phyloP scores from a whole-genome alignment of 345 rosid species.

The Sisymbrium irio region DNA sequence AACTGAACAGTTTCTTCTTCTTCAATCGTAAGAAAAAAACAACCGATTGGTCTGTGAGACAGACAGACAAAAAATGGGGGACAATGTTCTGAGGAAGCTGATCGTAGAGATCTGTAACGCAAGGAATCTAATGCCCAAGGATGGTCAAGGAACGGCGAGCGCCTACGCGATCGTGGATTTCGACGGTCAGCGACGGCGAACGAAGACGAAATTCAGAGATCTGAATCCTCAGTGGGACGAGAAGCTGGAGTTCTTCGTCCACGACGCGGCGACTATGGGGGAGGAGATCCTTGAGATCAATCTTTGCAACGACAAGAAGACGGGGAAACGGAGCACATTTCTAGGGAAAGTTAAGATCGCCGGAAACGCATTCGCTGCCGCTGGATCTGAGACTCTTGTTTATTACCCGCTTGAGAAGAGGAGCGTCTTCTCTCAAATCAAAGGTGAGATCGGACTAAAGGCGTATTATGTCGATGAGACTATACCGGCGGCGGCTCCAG shows the following conservation, averaged over 20 bases:
- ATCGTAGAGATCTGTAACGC: slow-evolving; percentile 77
- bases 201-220: slow-evolving; percentile 77
- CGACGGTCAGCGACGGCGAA: slow-evolving; percentile 77
- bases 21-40: slow-evolving; percentile 1
- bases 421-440: slow-evolving; percentile 83
- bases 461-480: slow-evolving; percentile 62
- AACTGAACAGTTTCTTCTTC: slow-evolving; percentile 5
- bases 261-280: slow-evolving; percentile 54
- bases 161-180: slow-evolving; percentile 79
- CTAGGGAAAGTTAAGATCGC: slow-evolving; percentile 80
- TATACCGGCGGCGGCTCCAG: slow-evolving; percentile 41
- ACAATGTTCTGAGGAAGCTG: slow-evolving; percentile 52
- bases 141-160: slow-evolving; percentile 93
- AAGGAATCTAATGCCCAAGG: slow-evolving; percentile 84
- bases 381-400: slow-evolving; percentile 66
- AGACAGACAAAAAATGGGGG: slow-evolving; percentile 46
- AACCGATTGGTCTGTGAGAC: neutral
- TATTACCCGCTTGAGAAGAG: slow-evolving; percentile 85
- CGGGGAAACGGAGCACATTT: slow-evolving; percentile 60
- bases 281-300: slow-evolving; percentile 69
- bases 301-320: slow-evolving; percentile 77
- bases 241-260: slow-evolving; percentile 71
- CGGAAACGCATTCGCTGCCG: slow-evolving; percentile 46
- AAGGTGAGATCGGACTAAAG: slow-evolving; percentile 81
- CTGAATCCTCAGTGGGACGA: slow-evolving; percentile 94